Evolutionary conservation across 305 asterid species (phyloP).

Genomic region (Solanum hybrid): DNA sequence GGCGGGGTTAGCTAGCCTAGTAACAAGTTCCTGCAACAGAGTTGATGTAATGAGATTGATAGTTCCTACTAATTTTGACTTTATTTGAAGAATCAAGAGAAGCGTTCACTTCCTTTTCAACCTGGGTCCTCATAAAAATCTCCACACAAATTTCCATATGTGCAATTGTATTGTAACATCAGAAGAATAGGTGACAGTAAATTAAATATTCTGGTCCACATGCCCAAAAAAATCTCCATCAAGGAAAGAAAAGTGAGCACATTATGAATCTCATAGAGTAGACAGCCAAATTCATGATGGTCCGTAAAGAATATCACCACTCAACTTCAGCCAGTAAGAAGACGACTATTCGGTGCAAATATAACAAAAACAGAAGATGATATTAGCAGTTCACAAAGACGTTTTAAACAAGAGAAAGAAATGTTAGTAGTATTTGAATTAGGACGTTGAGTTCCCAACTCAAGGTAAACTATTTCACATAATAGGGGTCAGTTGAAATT

Average conservation of each 20-base stretch:
- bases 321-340: not conserved
- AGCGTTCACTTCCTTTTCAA: not conserved
- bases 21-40: not conserved
- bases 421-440: not conserved
- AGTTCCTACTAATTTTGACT: not conserved
- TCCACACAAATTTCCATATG: not conserved
- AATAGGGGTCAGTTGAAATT: not conserved
- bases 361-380: not conserved
- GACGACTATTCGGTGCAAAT: not conserved
- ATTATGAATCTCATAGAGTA: not conserved
- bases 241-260: not conserved
- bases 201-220: not conserved
- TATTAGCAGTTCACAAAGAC: not conserved
- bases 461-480: not conserved
- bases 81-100: not conserved
- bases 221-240: conserved; percentile 1
- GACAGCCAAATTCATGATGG: not conserved
- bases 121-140: conserved; percentile 14
- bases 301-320: not conserved
- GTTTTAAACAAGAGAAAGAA: not conserved
- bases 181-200: not conserved
- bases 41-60: not conserved
- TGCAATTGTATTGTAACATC: not conserved
- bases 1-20: not conserved
- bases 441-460: not conserved